A percentile compares a stretch with the other conserved stretches of the same genome.
These are phyloP conservation scores for Venturiaceae sp. DNA, from an alignment of 2,329 filamentous ascomycete genomes.

Conservation along the genomic window DNA sequence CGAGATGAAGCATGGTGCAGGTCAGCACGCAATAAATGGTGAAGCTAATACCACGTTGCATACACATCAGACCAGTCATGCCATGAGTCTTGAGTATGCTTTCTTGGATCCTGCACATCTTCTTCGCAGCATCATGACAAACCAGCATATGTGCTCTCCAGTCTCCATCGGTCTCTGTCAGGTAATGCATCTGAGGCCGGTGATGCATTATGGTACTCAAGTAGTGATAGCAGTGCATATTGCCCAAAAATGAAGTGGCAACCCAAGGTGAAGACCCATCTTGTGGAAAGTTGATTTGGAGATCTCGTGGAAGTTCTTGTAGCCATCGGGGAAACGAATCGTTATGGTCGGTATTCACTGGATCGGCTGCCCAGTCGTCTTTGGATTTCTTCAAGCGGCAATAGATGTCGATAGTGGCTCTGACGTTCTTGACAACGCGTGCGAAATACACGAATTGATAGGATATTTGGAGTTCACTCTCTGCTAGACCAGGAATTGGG, in stretches of 20 bases:
- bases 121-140: conserved; percentile 77
- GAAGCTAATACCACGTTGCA: conserved; percentile 91
- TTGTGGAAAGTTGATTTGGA: conserved; percentile 66
- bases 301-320: conserved; percentile 64
- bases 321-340: conserved; percentile 69
- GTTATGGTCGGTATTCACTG: conserved; percentile 71
- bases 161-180: conserved; percentile 66
- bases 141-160: conserved; percentile 87
- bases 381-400: conserved; percentile 62
- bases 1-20: conserved; percentile 86
- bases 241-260: conserved; percentile 77
- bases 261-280: conserved; percentile 79
- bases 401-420: conserved; percentile 67
- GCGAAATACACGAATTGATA: conserved; percentile 78
- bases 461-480: conserved; percentile 66
- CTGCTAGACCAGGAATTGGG: conserved; percentile 57
- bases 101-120: conserved; percentile 79
- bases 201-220: conserved; percentile 79
- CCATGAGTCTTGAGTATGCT: conserved; percentile 68
- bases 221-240: conserved; percentile 83
- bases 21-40: conserved; percentile 88
- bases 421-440: conserved; percentile 67
- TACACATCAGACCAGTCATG: conserved; percentile 72
- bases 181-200: conserved; percentile 67
- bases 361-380: conserved; percentile 80